Base-by-base conservation (phyloP, 2,329 filamentous ascomycete species). In the Fusarium gaditjirri region DNA sequence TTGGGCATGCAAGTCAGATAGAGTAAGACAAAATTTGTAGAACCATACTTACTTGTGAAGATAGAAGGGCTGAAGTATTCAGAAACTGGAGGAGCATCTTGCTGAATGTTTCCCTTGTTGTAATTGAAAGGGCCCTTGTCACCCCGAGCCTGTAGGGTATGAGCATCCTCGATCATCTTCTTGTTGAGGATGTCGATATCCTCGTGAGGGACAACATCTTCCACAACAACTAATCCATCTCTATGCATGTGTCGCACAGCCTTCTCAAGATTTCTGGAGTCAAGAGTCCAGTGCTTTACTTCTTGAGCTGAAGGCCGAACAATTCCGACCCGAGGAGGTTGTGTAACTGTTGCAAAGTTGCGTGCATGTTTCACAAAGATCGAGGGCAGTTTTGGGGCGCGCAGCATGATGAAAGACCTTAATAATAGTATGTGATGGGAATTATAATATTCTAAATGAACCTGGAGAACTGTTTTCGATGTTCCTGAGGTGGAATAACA, bases 51-150 rank as follows among this genome's bases (percentile, higher is more conserved):
- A 89, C 88, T 91, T 16, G 86, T 77, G 61, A 90, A 89, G 31
- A 91, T 86, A 8, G 80, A 80, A 2, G 82, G 78, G 23, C 83
- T 80, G 59, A 89, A 88, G 69, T 83, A 86, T 46, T 86, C 78
- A 1, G 80, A 78, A 0, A 86, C 84, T 5, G 87, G 84, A 1
- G 87, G 88, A 0, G 89, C 83, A 70, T 90, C 88, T 75, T 91
- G 89, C 68, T 91, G 89, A 38, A 90, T 81, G 69, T 90, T 91
- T 3, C 87, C 88, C 52, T 84, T 84, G 74, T 91, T 90, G 75
- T 91, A 91, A 72, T 91, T 91, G 81, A 86, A 91, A 0, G 87
- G 88, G 1, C 86, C 84, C 21, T 88, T 83, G 25, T 89, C 84
- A 4, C 88, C 87, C 36, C 82, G 80, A 2, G 80, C 81, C 62